These are phyloP conservation scores for Balakata baccata DNA, from an alignment of 345 rosid genomes.

Conservation along the genomic window DNA sequence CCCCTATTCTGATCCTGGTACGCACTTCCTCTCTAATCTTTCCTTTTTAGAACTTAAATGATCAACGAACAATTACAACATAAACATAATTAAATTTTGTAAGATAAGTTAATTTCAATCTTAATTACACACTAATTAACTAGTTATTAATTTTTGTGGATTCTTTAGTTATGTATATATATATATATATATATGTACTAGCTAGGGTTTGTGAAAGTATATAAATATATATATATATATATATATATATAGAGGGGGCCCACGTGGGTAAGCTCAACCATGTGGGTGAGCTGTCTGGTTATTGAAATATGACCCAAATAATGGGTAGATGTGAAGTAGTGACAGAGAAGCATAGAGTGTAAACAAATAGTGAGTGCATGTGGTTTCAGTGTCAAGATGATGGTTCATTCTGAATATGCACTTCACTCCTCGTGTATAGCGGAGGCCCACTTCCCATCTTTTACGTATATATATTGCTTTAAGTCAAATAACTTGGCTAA, in stretches of 20 bases:
- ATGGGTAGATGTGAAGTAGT: conserved; percentile 36
- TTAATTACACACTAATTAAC: no score
- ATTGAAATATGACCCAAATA: conserved; percentile 30
- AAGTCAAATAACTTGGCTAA: neutral
- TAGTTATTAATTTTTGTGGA: no score
- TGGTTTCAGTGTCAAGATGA: conserved; percentile 34
- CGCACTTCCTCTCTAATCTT: neutral
- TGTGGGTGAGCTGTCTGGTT: conserved; percentile 66
- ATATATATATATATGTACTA: no score
- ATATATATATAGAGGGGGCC: conserved; percentile 25
- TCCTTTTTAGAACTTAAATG: no score
- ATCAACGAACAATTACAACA: no score
- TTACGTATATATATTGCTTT: neutral
- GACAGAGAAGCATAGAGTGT: conserved; percentile 39
- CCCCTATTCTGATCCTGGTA: conserved; percentile 57
- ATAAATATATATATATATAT: no score
- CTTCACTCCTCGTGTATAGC: conserved; percentile 19
- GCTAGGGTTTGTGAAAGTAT: no score
- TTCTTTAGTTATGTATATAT: no score
- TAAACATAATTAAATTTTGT: no score
- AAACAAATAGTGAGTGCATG: conserved; percentile 39
- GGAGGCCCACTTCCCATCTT: conserved; percentile 32
- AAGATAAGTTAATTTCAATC: no score
- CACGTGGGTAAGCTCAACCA: conserved; percentile 40
- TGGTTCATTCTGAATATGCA: conserved; percentile 34